A percentile compares a stretch with the other conserved stretches of the same genome.
Conservation (phyloP, 2,329 filamentous ascomycete species). For the Lachnellula cervina region DNA sequence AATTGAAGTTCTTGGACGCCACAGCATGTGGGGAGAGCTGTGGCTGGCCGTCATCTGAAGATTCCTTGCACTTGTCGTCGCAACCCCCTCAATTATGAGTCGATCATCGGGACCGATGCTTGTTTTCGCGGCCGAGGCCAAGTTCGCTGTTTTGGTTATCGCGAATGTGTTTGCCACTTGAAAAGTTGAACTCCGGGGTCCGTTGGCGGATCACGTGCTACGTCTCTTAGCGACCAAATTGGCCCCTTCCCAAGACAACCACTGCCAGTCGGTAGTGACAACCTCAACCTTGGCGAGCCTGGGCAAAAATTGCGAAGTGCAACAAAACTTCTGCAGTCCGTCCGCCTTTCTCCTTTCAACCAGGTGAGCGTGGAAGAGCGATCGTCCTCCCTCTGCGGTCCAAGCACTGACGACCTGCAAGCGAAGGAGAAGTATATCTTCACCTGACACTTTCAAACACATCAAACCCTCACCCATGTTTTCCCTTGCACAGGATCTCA, state of each 20-base stretch:
- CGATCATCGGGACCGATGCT: neutral
- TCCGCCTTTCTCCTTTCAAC: neutral
- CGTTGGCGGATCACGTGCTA: neutral
- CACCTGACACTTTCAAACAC: neutral
- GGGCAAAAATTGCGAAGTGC: slow-evolving; percentile 15
- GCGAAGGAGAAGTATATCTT: neutral
- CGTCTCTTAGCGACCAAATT: neutral
- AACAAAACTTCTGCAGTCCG: slow-evolving; percentile 10
- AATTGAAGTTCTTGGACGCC: slow-evolving; percentile 1
- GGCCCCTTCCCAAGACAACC: neutral
- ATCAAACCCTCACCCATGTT: neutral
- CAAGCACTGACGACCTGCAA: neutral
- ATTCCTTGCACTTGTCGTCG: slow-evolving; percentile 19
- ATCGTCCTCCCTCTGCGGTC: neutral
- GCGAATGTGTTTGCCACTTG: neutral
- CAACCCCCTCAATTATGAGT: slow-evolving; percentile 12
- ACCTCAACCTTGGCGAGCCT: slow-evolving; percentile 2
- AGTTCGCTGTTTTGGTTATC: neutral
- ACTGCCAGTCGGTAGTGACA: neutral
- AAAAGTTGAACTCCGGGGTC: neutral
- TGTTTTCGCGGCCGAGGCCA: neutral
- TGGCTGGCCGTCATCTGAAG: slow-evolving; percentile 5
- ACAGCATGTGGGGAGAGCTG: slow-evolving; percentile 7
- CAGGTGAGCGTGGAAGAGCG: neutral
- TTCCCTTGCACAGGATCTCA: too few relatives aligned